Percentiles rank a stretch among this genome's conserved stretches.
Evolutionary conservation across 176 grass and related monocot genomes (phyloP).

Genomic region (Themeda triandra): DNA sequence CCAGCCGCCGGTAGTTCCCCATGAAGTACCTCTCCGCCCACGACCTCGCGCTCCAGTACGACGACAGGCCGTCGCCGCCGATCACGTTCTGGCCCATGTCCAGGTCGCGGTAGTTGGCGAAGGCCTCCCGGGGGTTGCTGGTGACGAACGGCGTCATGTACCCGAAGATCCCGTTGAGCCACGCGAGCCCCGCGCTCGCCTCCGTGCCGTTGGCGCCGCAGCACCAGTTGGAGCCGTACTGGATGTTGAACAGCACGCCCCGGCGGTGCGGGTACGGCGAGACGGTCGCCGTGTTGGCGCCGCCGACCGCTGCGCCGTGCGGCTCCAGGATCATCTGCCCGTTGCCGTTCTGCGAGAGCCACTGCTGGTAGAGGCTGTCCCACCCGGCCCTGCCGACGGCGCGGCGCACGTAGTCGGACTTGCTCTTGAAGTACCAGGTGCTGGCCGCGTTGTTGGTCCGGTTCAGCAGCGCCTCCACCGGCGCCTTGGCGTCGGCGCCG

Average conservation of each 20-base stretch:
- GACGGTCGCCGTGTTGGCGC: background rate
- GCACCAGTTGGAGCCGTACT: slow-evolving; percentile 22
- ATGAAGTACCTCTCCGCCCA: slow-evolving; percentile 35
- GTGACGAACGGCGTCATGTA: slow-evolving; percentile 9
- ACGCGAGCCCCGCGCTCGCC: background rate
- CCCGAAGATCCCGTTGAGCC: slow-evolving; percentile 6
- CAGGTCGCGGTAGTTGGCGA: slow-evolving; percentile 42
- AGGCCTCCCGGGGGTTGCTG: slow-evolving; percentile 39
- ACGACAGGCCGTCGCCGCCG: slow-evolving; percentile 11
- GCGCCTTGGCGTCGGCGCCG: background rate
- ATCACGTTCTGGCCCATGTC: slow-evolving; percentile 35
- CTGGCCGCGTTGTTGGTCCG: background rate
- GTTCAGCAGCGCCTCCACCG: background rate
- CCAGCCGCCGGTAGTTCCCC: slow-evolving; percentile 36
- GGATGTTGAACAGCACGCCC: slow-evolving; percentile 31
- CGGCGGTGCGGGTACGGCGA: slow-evolving; percentile 40
- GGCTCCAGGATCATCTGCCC: slow-evolving; percentile 33
- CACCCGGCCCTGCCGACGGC: background rate
- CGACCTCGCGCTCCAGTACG: slow-evolving; percentile 17
- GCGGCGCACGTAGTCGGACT: slow-evolving; percentile 37
- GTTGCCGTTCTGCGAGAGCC: background rate
- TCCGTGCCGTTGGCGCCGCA: background rate
- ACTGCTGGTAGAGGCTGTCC: background rate
- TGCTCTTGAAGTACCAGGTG: slow-evolving; percentile 25
- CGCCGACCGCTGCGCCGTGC: slow-evolving; percentile 21